Evolutionary conservation across 345 rosid genomes (phyloP).

Genomic region (Eucalyptus pauciflora): DNA sequence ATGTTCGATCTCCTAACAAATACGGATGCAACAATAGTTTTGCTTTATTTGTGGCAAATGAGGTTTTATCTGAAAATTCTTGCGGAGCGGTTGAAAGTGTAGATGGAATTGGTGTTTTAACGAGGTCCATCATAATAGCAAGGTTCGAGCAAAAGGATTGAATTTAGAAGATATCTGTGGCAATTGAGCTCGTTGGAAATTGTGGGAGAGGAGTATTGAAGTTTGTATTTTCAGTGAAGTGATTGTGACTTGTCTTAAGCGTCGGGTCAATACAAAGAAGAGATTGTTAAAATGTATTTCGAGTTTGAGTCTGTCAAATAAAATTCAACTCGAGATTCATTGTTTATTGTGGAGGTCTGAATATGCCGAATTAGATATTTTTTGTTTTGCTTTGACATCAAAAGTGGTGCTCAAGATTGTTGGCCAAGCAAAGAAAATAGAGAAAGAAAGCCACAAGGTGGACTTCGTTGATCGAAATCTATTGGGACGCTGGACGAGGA

Average conservation of each 20-base stretch:
- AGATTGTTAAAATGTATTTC: neutral
- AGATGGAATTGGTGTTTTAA: neutral
- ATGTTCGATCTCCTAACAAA: too few relatives aligned
- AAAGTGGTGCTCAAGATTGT: neutral
- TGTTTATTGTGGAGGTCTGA: too few relatives aligned
- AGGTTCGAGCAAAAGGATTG: too few relatives aligned
- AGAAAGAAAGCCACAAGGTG: neutral
- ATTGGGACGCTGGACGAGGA: neutral
- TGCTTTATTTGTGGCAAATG: neutral
- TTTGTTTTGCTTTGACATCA: neutral
- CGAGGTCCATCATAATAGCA: too few relatives aligned
- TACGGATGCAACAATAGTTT: too few relatives aligned
- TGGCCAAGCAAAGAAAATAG: neutral
- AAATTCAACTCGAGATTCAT: too few relatives aligned
- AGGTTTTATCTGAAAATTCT: neutral
- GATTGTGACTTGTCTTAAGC: neutral
- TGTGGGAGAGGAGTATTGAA: neutral
- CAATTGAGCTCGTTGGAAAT: neutral
- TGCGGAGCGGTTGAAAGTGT: fast-evolving
- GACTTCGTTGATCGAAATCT: neutral
- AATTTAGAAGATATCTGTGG: neutral
- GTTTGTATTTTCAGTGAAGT: too few relatives aligned
- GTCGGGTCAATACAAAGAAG: fast-evolving
- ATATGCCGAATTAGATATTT: too few relatives aligned
- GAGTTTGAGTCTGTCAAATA: fast-evolving